Evolutionary conservation across 164 flowering plant species (phyloP).

Genomic region (Piper betle): DNA sequence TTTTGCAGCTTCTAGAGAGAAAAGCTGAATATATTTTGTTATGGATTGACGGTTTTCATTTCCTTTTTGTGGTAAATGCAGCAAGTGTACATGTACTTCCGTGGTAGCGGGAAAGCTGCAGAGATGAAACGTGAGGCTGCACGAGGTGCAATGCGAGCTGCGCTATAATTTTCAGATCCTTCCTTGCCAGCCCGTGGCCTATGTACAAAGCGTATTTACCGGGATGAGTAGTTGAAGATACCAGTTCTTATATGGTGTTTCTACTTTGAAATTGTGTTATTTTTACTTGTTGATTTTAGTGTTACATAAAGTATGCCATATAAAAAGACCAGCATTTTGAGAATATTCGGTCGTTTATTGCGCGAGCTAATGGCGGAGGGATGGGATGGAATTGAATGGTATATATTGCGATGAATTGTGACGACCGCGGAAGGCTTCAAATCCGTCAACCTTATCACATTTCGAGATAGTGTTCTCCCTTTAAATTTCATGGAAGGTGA

Average conservation of each 20-base stretch:
- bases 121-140: conserved; percentile 68
- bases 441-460: too few species aligned
- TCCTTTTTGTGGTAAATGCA: conserved; percentile 17
- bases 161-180: conserved; percentile 14
- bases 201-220: not conserved
- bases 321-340: not conserved
- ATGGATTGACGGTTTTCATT: not conserved
- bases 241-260: not conserved
- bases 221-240: too few species aligned
- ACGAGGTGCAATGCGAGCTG: conserved; percentile 59
- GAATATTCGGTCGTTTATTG: not conserved
- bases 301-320: not conserved
- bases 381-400: too few species aligned
- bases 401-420: too few species aligned
- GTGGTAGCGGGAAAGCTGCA: conserved; percentile 79
- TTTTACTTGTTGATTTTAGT: not conserved
- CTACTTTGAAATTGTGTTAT: too few species aligned
- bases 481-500: too few species aligned
- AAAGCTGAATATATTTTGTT: too few species aligned
- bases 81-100: conserved; percentile 94
- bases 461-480: too few species aligned
- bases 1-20: not conserved
- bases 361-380: too few species aligned
- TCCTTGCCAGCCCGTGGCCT: not conserved
- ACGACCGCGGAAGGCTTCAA: too few species aligned